These are phyloP conservation scores for Aspergillus diversus DNA, from an alignment of 495 filamentous ascomycete species.

Conservation along the genomic window DNA sequence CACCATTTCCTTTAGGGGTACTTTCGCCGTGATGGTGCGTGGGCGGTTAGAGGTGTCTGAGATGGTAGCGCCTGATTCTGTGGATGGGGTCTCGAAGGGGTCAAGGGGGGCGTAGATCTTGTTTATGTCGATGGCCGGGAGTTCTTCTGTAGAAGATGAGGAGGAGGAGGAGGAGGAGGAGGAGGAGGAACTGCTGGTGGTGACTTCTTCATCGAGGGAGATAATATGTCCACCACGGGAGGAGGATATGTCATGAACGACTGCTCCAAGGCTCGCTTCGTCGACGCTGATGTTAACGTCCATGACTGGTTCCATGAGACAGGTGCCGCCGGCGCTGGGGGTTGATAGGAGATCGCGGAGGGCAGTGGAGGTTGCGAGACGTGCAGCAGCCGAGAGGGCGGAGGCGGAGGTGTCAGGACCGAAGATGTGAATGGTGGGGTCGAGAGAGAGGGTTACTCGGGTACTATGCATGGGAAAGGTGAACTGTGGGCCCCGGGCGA, in stretches of 20 bases:
- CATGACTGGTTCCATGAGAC: constrained; percentile 92
- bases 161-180: constrained; percentile 17
- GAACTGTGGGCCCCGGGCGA: constrained; percentile 81
- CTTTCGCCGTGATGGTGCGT: constrained; percentile 74
- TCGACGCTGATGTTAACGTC: constrained; percentile 80
- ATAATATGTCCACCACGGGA: constrained; percentile 83
- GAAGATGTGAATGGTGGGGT: constrained; percentile 67
- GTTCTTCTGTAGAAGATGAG: constrained; percentile 24
- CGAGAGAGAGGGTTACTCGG: constrained; percentile 68
- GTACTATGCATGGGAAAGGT: constrained; percentile 74
- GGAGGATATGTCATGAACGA: constrained; percentile 89
- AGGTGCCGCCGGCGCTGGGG: constrained; percentile 42
- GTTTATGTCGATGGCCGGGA: constrained; percentile 60
- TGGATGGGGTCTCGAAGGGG: constrained; percentile 65
- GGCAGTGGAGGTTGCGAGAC: constrained; percentile 68
- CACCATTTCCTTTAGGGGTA: constrained; percentile 96
- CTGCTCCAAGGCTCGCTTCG: constrained; percentile 76
- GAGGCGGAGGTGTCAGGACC: constrained; percentile 67
- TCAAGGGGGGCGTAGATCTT: constrained; percentile 85
- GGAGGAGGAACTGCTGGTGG: constrained; percentile 28
- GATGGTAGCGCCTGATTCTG: constrained; percentile 23
- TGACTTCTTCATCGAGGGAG: constrained; percentile 70
- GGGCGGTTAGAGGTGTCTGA: constrained; percentile 40
- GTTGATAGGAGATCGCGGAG: constrained; percentile 53
- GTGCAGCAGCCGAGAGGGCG: constrained; percentile 77